Evolutionary conservation across 495 filamentous ascomycete species (phyloP).

Genomic region (Recurvomyces mirabilis): DNA sequence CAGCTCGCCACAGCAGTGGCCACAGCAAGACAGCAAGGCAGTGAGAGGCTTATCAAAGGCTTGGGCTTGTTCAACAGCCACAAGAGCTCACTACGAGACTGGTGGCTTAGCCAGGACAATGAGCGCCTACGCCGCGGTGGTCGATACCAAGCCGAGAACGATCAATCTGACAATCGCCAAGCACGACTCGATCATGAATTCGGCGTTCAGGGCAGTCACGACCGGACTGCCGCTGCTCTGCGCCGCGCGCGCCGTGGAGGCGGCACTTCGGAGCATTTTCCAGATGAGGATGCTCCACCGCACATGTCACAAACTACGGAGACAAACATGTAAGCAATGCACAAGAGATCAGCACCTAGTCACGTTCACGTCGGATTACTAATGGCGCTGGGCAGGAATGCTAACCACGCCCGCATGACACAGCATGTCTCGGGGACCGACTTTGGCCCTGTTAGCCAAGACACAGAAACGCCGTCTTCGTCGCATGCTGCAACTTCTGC

Average conservation of each 20-base stretch:
- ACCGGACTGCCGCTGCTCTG: neutral
- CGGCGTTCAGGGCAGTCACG: neutral
- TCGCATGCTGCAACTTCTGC: too few species aligned
- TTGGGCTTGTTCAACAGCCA: slow-evolving; percentile 6
- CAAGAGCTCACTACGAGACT: slow-evolving; percentile 3
- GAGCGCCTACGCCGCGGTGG: neutral
- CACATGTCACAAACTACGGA: too few species aligned
- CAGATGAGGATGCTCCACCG: too few species aligned
- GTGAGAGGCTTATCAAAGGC: slow-evolving; percentile 31
- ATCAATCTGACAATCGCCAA: neutral
- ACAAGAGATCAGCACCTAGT: too few species aligned
- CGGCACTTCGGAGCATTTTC: too few species aligned
- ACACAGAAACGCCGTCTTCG: too few species aligned
- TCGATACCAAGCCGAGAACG: neutral
- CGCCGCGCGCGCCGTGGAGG: neutral
- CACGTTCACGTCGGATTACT: too few species aligned
- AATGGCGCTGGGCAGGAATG: too few species aligned
- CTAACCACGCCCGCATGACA: neutral
- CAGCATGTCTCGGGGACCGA: neutral
- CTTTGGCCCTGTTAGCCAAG: too few species aligned
- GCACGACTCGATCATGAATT: neutral
- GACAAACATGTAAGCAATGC: too few species aligned
- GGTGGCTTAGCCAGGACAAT: slow-evolving; percentile 7
- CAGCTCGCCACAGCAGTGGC: slow-evolving; percentile 33
- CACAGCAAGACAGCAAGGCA: slow-evolving; percentile 28